Percentiles rank a stretch among this genome's conserved stretches.
phyloP scores from a whole-genome alignment of 2,329 filamentous ascomycete species.

The Aspergillus carbonarius region DNA sequence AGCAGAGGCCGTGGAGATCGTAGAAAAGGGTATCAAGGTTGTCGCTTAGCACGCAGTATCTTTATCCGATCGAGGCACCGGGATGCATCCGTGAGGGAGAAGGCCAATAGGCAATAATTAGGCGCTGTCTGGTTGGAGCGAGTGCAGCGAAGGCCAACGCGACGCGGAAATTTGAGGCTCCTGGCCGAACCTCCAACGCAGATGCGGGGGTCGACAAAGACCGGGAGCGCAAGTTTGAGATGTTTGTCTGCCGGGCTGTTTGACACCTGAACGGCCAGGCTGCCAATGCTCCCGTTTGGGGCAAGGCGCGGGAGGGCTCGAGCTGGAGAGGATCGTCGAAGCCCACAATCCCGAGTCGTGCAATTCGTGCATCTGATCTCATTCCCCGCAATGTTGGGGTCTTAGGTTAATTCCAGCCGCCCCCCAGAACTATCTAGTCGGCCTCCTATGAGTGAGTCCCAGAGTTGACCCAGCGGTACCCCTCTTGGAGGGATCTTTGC shows the following conservation, averaged over 20 bases:
- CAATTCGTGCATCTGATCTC: background rate
- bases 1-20: conserved; percentile 19
- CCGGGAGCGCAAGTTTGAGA: conserved; percentile 12
- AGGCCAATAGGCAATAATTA: conserved; percentile 7
- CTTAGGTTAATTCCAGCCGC: background rate
- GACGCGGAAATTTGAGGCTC: conserved; percentile 40
- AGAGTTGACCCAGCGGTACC: background rate
- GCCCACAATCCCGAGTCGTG: background rate
- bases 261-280: conserved; percentile 25
- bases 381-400: conserved; percentile 3
- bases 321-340: background rate
- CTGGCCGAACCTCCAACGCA: conserved; percentile 6
- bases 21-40: conserved; percentile 10
- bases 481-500: background rate
- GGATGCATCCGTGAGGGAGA: conserved; percentile 10
- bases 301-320: background rate
- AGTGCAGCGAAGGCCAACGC: conserved; percentile 31
- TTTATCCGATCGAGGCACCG: conserved; percentile 6
- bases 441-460: background rate
- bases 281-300: background rate
- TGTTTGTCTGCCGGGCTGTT: background rate
- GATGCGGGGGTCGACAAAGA: conserved; percentile 11
- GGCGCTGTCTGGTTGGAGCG: conserved; percentile 6
- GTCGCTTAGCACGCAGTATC: conserved; percentile 8
- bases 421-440: background rate